Percentiles rank a stretch among this genome's conserved stretches.
phyloP scores from a whole-genome alignment of 345 rosid species.

The Microcos paniculata region DNA sequence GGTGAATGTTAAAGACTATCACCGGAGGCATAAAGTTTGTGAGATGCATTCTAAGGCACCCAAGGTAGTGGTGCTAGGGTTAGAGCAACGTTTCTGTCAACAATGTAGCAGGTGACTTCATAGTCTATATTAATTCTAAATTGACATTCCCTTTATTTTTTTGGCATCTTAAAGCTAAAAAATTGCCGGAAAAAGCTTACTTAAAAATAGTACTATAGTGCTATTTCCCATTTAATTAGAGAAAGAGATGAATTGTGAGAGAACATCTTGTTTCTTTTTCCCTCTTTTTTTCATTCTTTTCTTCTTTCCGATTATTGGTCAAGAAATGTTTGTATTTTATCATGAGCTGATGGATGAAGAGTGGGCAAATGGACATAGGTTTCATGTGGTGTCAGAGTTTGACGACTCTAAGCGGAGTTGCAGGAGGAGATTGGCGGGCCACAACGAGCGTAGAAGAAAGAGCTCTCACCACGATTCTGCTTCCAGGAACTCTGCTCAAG shows the following conservation, averaged over 20 bases:
- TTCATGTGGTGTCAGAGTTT: conserved; percentile 59
- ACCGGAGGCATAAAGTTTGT: conserved; percentile 78
- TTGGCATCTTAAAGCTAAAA: not conserved
- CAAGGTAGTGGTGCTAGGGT: conserved; percentile 58
- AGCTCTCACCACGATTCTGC: conserved; percentile 35
- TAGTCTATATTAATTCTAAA: not conserved
- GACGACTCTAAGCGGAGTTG: conserved; percentile 67
- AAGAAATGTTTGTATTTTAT: not conserved
- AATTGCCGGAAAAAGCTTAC: not conserved
- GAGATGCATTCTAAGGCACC: conserved; percentile 79
- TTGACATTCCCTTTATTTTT: not conserved
- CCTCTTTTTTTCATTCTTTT: not conserved
- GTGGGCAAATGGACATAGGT: conserved; percentile 31
- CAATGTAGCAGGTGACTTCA: conserved; percentile 90
- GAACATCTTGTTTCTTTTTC: not conserved
- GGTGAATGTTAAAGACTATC: conserved; percentile 66
- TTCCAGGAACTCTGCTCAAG: conserved; percentile 42
- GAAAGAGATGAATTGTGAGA: too few species aligned
- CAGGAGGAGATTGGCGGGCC: conserved; percentile 69
- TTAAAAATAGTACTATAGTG: not conserved
- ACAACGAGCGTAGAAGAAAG: conserved; percentile 69
- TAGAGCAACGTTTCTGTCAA: conserved; percentile 84
- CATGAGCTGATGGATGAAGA: not conserved
- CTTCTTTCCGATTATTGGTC: not conserved
- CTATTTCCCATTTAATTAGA: too few species aligned